Base-by-base conservation (phyloP, 345 rosid genomes). In the Aurinia saxatilis region DNA sequence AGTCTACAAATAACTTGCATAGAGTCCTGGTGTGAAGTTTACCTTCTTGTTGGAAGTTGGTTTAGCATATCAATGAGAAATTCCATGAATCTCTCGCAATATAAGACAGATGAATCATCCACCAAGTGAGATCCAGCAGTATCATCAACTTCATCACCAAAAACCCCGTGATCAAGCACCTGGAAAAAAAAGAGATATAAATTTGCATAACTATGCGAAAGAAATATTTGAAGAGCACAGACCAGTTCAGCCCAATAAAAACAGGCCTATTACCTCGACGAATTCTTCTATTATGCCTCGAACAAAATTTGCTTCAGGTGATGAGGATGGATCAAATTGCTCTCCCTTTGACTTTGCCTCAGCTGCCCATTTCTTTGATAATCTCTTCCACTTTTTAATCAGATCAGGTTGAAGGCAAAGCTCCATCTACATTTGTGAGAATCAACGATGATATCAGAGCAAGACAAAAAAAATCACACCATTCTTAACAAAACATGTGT, bases 31-130 rank as follows among this genome's bases (percentile, higher is more conserved):
- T 15, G 16, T 41, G 11, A 42, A 30, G 35, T 29, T 72, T 79
- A 90, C 99, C 99, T 93, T 79, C 99, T 90, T 16, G 99, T 93
- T 33, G 99, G 99, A 66, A 93, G 84, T 75, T 93, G 99, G 78
- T 96, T 93, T 73, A 93, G 73, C 67, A 93, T 74, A 74, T 93
- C 99, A 49, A 93, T 93, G 64, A 93, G 95, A 80, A 93, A 93
- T 67, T 93, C 99, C 82, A 93, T 79, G 77, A 93, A 93, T 66
- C 97, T 90, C 80, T 93, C 99, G 23, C 99, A 90, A 57, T 90
- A 90, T 60, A 93, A 69, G 44, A 90, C 78, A 40, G 87, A 83
- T 38, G 96, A 84, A 68, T 92, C 96, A 66, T 87, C 85, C 17
- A 79, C 71, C 73, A 77, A 73, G 30, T 63, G 76, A 46, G 65